Conservation (phyloP, 305 asterid genomes). For the Fraxinus albicans region DNA sequence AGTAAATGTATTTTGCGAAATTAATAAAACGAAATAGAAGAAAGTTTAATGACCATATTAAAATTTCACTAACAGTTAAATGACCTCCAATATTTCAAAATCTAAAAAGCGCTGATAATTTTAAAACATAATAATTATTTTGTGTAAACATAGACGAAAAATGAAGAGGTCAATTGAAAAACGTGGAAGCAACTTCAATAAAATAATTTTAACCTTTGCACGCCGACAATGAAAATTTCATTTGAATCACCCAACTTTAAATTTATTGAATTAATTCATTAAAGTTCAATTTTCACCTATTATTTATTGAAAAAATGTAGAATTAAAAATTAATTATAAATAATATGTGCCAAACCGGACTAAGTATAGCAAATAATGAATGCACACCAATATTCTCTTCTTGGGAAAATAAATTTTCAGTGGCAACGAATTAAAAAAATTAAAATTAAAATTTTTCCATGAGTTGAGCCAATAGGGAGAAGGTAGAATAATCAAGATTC, state of each 20-base stretch:
- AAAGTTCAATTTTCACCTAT: neutral
- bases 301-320: neutral
- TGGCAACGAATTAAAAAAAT: neutral
- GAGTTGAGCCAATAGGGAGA: neutral
- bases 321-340: too few relatives aligned
- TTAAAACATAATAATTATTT: too few relatives aligned
- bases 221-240: neutral
- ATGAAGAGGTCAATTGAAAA: neutral
- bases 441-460: neutral
- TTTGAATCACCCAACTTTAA: neutral
- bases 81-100: neutral
- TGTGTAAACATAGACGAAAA: too few relatives aligned
- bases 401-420: too few relatives aligned
- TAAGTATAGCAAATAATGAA: too few relatives aligned
- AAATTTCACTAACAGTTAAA: neutral
- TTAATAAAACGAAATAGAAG: too few relatives aligned
- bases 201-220: neutral
- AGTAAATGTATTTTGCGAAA: too few relatives aligned
- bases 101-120: neutral
- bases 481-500: neutral
- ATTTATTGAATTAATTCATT: neutral
- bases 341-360: neutral
- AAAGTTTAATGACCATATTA: neutral
- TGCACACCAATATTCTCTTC: too few relatives aligned
- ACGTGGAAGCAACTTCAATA: neutral